Conservation (phyloP, 768 basidiomycete species). For the Leccinellum luteum region DNA sequence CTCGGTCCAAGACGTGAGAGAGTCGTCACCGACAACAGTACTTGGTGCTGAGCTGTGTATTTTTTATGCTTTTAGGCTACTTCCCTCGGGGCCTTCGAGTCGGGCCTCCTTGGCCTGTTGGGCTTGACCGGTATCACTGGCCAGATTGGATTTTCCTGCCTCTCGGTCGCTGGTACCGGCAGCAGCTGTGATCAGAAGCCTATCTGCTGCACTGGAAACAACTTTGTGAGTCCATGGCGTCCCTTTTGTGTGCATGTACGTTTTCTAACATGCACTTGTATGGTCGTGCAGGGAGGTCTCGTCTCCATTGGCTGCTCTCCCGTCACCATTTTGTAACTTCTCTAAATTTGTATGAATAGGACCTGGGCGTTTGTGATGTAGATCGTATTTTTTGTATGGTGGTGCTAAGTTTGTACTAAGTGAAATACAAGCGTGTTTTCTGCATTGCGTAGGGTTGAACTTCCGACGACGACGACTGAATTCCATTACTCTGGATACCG, state of each 20-base stretch:
- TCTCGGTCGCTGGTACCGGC: no score
- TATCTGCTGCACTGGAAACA: constrained; percentile 2
- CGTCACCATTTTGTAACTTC: background rate
- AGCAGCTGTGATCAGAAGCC: background rate
- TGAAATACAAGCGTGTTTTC: no score
- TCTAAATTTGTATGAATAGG: background rate
- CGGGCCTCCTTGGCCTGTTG: background rate
- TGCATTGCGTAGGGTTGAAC: no score
- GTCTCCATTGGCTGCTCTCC: constrained; percentile 1
- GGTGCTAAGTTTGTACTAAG: no score
- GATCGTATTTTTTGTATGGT: no score
- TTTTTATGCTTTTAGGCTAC: background rate
- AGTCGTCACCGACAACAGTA: no score
- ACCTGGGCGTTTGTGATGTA: no score
- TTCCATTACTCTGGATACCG: no score
- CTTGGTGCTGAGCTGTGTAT: background rate
- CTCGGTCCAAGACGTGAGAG: no score
- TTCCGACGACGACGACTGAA: no score
- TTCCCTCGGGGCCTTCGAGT: background rate
- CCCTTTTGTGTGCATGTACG: background rate
- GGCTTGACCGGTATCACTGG: no score
- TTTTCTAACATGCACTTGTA: background rate
- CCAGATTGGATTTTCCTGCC: background rate
- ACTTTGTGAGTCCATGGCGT: background rate
- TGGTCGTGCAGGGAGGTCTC: background rate